Evolutionary conservation across 208 protist species (phyloP), one percentile per base, ranked within the genome.

Genomic region (Leishmania major): DNA sequence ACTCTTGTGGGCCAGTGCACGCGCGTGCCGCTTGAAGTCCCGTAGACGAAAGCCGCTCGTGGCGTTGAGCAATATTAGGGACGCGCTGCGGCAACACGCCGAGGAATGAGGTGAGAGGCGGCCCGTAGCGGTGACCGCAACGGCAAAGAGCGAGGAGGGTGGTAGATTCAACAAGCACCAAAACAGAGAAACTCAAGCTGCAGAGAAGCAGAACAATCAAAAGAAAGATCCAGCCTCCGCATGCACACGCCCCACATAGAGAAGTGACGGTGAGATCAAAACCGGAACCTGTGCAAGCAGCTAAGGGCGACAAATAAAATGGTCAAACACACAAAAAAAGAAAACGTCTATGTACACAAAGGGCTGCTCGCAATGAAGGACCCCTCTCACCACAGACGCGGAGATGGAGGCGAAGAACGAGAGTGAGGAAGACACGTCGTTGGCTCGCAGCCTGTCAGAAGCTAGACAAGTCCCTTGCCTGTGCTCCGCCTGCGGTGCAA

Each of bases 311-410:
- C 57, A 60, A 70, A 75, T 11, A 17, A 37, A 74, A 35, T 15
- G 59, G 13, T 28, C 40, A 40, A 35, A 35, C 31, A 8, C 37
- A 13, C 15, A 31, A 43, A 70, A 70, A 59, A 76, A 28, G 11
- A 47, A 77, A 62, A 43, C 17, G 73, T 64, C 73, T 77, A 77
- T 77, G 51, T 77, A 77, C 51, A 77, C n/a, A 57, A 35, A 67
- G 15, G 43, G 2, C 70, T 22, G 70, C 70, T 15, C 47, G 8
- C 70, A 53, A 47, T 3, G 70, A 74, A 35, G 11, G 8, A 5
- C 28, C 8, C 28, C 15, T 37, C 40, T 25, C 31, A 19, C 8
- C 62, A 43, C 31, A n/a, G 17, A 72, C 66, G 22, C 66, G 49
- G 47, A 40, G 13, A 37, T 17, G 13, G 40, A 10, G 31, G 35